A percentile compares a stretch with the other conserved stretches of the same genome.
Evolutionary conservation across 495 filamentous ascomycete species (phyloP).

Genomic region (Hyaloscypha finlandica): DNA sequence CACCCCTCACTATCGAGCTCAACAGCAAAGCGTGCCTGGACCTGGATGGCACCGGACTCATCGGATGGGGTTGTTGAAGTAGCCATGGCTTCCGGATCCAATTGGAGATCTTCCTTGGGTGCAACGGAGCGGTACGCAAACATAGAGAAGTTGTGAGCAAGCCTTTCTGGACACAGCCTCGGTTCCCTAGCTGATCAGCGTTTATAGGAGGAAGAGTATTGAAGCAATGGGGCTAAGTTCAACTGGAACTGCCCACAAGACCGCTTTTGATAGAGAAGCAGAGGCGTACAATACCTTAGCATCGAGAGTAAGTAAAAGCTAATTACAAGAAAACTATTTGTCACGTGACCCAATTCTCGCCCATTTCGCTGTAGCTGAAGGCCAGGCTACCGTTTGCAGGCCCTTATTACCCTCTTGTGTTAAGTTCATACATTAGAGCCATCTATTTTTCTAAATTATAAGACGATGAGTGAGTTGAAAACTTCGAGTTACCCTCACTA

Average conservation of each 20-base stretch:
- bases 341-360: background rate
- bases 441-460: too few species aligned
- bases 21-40: background rate
- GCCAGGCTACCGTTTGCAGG: too few species aligned
- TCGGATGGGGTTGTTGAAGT: slow-evolving; percentile 6
- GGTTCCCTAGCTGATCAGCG: background rate
- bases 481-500: background rate
- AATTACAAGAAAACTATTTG: background rate
- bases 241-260: slow-evolving; percentile 27
- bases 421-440: too few species aligned
- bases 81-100: slow-evolving; percentile 34
- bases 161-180: background rate
- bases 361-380: background rate
- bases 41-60: slow-evolving; percentile 9
- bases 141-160: slow-evolving; percentile 50
- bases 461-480: background rate
- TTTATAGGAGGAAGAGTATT: slow-evolving; percentile 22
- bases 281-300: slow-evolving; percentile 29
- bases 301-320: slow-evolving; percentile 25
- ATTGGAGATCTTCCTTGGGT: slow-evolving; percentile 44
- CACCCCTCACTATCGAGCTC: background rate
- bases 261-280: slow-evolving; percentile 31
- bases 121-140: slow-evolving; percentile 53
- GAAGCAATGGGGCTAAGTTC: slow-evolving; percentile 22
- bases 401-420: too few species aligned